Evolutionary conservation across 768 basidiomycete species (phyloP).

Genomic region (Brasilioporus rufonigricans): DNA sequence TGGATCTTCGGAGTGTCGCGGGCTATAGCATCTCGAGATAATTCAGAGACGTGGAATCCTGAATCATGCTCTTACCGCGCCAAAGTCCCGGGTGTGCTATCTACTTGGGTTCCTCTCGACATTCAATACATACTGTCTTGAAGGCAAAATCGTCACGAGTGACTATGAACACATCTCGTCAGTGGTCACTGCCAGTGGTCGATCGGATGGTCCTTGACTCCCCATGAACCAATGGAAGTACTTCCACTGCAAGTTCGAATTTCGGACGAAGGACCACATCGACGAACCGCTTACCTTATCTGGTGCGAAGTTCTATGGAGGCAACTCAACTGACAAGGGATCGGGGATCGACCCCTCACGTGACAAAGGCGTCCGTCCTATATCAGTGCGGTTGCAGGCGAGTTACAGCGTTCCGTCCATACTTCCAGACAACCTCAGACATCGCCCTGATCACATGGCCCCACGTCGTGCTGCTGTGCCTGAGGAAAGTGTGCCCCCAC

Average conservation of each 20-base stretch:
- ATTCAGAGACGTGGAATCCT: no score
- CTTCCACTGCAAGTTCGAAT: neutral
- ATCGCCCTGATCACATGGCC: slow-evolving; percentile 17
- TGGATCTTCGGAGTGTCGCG: no score
- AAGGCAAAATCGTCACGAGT: no score
- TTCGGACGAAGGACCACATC: neutral
- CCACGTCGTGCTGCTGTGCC: slow-evolving; percentile 28
- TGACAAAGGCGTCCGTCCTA: slow-evolving; percentile 18
- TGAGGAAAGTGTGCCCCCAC: slow-evolving; percentile 27
- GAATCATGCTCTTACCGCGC: no score
- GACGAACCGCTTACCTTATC: neutral
- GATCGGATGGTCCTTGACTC: no score
- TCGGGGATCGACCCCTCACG: slow-evolving; percentile 9
- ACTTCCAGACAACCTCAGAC: neutral
- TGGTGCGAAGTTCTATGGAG: neutral
- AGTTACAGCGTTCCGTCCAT: neutral
- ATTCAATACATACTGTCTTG: no score
- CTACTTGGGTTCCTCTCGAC: no score
- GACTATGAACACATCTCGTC: no score
- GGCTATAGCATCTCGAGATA: no score
- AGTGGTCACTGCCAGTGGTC: no score
- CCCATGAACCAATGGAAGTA: neutral
- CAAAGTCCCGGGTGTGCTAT: no score
- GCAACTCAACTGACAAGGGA: neutral
- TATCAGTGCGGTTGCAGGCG: slow-evolving; percentile 4